A percentile compares a stretch with the other conserved stretches of the same genome.
Conservation (phyloP, 1,284 basidiomycete species). For the Marasmius oreades region DNA sequence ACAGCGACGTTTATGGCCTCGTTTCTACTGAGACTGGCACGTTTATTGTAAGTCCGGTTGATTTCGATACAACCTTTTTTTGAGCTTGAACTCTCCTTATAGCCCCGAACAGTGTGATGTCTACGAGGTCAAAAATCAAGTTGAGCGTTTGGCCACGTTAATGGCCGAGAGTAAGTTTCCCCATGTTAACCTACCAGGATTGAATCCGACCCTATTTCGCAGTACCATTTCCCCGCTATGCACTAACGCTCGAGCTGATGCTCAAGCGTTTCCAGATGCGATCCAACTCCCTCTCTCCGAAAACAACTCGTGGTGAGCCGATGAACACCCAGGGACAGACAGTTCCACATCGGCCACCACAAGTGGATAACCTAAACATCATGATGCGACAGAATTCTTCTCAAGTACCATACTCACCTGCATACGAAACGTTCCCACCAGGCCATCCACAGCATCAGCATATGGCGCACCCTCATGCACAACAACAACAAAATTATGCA, state of each 20-base stretch:
- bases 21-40: conserved; percentile 79
- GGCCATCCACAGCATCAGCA: conserved; percentile 19
- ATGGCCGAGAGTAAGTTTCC: conserved; percentile 67
- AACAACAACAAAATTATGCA: conserved; percentile 18
- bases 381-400: conserved; percentile 16
- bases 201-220: conserved; percentile 16
- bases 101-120: conserved; percentile 85
- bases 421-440: conserved; percentile 38
- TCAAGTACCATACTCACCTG: conserved; percentile 36
- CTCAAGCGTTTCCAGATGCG: conserved; percentile 75
- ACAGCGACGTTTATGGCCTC: conserved; percentile 91
- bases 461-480: conserved; percentile 18
- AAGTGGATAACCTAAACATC: not conserved
- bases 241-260: conserved; percentile 84
- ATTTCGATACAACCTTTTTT: conserved; percentile 1
- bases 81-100: conserved; percentile 2
- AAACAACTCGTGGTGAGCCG: conserved; percentile 42
- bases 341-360: conserved; percentile 23
- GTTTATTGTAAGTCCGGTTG: conserved; percentile 67
- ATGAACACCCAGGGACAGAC: conserved; percentile 29
- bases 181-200: conserved; percentile 3
- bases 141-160: conserved; percentile 73
- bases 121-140: conserved; percentile 68
- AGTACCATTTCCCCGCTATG: conserved; percentile 90
- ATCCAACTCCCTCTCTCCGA: conserved; percentile 56